Base-by-base conservation (phyloP, 768 basidiomycete genomes). In the Rhizopogon roseolus region DNA sequence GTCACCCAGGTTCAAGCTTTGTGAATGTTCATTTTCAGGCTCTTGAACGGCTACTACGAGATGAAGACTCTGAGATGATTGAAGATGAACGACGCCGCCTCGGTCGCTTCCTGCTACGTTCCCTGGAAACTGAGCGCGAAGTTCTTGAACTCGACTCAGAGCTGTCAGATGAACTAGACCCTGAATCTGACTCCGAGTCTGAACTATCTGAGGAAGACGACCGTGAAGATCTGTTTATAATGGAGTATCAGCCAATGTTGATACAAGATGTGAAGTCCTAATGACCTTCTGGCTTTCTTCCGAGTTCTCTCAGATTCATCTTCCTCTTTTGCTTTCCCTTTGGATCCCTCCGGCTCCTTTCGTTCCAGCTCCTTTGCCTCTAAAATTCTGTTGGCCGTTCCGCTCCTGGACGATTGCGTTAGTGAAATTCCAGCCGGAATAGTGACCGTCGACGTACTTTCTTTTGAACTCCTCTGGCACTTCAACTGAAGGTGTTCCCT, bases 401-500 rank as follows among this genome's bases (percentile, higher is more conserved):
- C 93, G 19, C 70, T 79, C 62, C 90, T 90, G 58, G 34, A 52
- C 19, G 44, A 53, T 7, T 62, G 22, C 62, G 40, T 51, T 36
- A 32, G 44, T 14, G 16, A 19, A 42, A 14, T 43, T 36, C 13
- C 25, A 8, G 49, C 11, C n/a, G 4, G 2, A 19, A 28, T 11
- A 13, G 25, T 22, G 22, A 22, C 22, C 22, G 22, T 46, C 43
- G 1, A 76, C 84, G 36, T 52, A 90, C 90, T 86, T 85, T 57
- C 71, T 79, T 76, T 84, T 92, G 71, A 97, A 95, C 68, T 97
- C 94, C 57, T 94, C 93, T 4, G 93, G 93, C 10, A 93, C 81
- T 57, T 92, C 90, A 0, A 91, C 85, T 16, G 82, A 83, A 4
- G 92, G 90, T 60, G 85, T 84, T 9, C 86, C 86, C 7, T 85